phyloP scores from a whole-genome alignment of 2,329 filamentous ascomycete species.

The Penicillium sclerotigenum region DNA sequence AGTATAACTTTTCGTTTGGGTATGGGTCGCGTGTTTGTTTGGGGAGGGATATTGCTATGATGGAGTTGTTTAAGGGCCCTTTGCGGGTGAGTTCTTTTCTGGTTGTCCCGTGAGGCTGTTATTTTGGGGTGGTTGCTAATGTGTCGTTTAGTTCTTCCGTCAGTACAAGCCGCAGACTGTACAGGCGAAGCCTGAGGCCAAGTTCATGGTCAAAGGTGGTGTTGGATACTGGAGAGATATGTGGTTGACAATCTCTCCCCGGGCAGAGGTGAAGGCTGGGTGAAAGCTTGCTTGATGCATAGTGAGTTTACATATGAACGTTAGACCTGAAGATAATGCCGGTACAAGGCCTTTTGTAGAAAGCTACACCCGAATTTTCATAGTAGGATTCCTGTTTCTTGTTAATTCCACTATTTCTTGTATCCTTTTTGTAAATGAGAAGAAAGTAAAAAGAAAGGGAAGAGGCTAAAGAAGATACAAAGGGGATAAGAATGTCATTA shows the following conservation, averaged over 20 bases:
- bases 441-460: too few species aligned
- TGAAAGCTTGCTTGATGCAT: too few species aligned
- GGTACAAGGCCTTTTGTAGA: too few species aligned
- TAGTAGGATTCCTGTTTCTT: too few species aligned
- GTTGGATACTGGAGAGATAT: slow-evolving; percentile 34
- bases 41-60: slow-evolving; percentile 51
- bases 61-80: slow-evolving; percentile 52
- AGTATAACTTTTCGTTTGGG: slow-evolving; percentile 52
- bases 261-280: slow-evolving; percentile 15
- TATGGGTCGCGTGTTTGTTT: slow-evolving; percentile 50
- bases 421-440: too few species aligned
- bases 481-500: too few species aligned
- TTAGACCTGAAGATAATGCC: too few species aligned
- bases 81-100: slow-evolving; percentile 26
- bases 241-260: slow-evolving; percentile 32
- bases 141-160: slow-evolving; percentile 30
- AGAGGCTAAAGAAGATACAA: too few species aligned
- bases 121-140: slow-evolving; percentile 2
- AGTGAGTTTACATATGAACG: too few species aligned
- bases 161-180: slow-evolving; percentile 24
- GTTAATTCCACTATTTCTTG: too few species aligned
- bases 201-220: slow-evolving; percentile 34
- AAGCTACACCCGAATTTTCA: too few species aligned
- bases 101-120: background rate
- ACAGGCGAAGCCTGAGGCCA: slow-evolving; percentile 25